Percentiles rank a stretch among this genome's conserved stretches.
These are phyloP conservation scores for Phytophthora multivora DNA, from an alignment of 352 stramenopile genomes.

Conservation along the genomic window DNA sequence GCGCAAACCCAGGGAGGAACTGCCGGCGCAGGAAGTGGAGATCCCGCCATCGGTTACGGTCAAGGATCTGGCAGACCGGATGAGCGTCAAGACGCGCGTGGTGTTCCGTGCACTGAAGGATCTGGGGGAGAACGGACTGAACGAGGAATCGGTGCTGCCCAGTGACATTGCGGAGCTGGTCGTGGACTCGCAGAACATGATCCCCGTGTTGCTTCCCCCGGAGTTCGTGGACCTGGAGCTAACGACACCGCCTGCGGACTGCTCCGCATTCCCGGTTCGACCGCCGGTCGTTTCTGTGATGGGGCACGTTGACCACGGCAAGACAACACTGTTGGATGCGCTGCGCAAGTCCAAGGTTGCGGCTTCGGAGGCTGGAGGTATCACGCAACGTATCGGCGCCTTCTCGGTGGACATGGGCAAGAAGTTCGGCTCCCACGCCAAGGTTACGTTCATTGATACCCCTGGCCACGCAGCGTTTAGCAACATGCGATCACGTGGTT, in stretches of 20 bases:
- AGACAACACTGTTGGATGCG: slow-evolving; percentile 98
- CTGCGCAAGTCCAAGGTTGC: slow-evolving; percentile 93
- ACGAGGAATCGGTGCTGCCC: slow-evolving; percentile 73
- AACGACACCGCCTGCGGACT: slow-evolving; percentile 64
- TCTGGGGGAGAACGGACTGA: slow-evolving; percentile 68
- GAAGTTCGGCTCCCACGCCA: slow-evolving; percentile 59
- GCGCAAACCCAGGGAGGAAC: slow-evolving; percentile 38
- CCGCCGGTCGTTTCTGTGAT: slow-evolving; percentile 99
- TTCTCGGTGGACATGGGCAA: slow-evolving; percentile 96
- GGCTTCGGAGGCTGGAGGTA: slow-evolving; percentile 96
- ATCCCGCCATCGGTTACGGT: slow-evolving; percentile 76
- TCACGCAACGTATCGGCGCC: slow-evolving; percentile 98
- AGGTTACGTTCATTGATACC: slow-evolving; percentile 99
- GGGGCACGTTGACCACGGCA: slow-evolving; percentile 99
- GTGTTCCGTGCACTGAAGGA: slow-evolving; percentile 69
- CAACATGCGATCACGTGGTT: slow-evolving; percentile 96
- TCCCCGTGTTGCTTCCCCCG: slow-evolving; percentile 79
- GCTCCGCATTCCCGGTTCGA: slow-evolving; percentile 66
- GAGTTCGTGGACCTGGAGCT: slow-evolving; percentile 85
- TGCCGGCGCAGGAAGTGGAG: slow-evolving; percentile 74
- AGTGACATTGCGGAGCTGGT: slow-evolving; percentile 82
- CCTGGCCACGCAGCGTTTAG: slow-evolving; percentile 99
- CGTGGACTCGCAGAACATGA: slow-evolving; percentile 86
- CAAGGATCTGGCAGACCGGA: slow-evolving; percentile 80
- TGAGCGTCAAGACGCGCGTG: slow-evolving; percentile 76